Base-by-base conservation (phyloP, 106 monocot genomes). In the Phalaenopsis aphrodite region DNA sequence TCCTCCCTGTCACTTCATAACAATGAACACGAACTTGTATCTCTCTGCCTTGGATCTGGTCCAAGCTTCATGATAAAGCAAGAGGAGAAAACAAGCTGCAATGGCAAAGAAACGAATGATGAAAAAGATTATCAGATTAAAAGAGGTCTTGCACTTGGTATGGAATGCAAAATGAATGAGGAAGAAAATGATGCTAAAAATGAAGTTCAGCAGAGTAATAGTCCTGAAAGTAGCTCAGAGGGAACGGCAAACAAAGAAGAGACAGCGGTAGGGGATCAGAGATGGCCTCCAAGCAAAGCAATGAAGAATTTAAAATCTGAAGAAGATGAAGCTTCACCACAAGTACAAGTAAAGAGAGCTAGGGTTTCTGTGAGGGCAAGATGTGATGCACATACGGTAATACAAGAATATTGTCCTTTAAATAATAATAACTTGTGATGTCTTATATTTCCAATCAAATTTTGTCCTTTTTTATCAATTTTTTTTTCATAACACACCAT, bases 311-410 rank as follows among this genome's bases (percentile, higher is more conserved):
- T 48, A 66, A 78, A 83, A 42, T 67, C 5, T 15, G 52, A 21
- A 5, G 84, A 88, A 2, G 93, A 90, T 48, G 88, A 91, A 36
- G 84, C 72, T 45, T 80, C 84, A 1, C 91, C 87, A 21, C 90
- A 87, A 19, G 64, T 85, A 0, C 91, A 89, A 42, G 79, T 87
- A 39, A 97, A 92, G 91, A 97, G 92, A 81, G 87, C 94, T 49
- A 90, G 96, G 85, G 96, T 97, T 87, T 94, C 93, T 0, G 89
- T 97, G 2, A 84, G 94, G 79, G 90, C 92, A 14, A 84, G 96
- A 86, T 97, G 96, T 38, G 96, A 97, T 80, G 57, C 91, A 0
- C 92, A 91, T 1, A 97, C 96, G 79, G 96, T 97, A 42, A 24
- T 14, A 58, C 58, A 12, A 38, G 6, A 4, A 45, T 45, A 45